These are phyloP conservation scores for Leishmania mexicana DNA, from an alignment of 208 protist genomes.

Conservation along the genomic window DNA sequence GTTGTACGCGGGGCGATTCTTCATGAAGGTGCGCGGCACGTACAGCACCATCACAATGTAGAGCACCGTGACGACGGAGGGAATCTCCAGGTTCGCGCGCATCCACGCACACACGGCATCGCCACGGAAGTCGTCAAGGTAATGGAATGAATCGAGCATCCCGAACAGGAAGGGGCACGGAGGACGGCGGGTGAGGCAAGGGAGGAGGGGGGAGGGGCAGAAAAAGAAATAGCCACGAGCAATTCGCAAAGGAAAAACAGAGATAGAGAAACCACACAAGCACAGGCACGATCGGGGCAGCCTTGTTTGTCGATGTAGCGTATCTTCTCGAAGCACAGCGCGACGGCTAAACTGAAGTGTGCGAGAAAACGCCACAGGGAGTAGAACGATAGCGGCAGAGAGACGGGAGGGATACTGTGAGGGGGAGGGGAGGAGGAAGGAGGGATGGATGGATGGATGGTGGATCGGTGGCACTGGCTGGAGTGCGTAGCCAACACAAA, in stretches of 20 bases:
- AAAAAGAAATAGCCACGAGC: not conserved
- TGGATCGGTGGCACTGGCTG: no score
- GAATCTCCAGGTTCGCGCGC: slow-evolving; percentile 55
- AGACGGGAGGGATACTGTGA: no score
- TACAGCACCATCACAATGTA: slow-evolving; percentile 78
- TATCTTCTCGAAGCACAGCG: no score
- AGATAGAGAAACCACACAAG: not conserved
- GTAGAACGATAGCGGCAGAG: no score
- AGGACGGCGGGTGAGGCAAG: not conserved
- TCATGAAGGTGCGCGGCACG: slow-evolving; percentile 70
- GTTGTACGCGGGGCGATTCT: slow-evolving; percentile 53
- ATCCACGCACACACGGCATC: slow-evolving; percentile 48
- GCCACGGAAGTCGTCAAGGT: slow-evolving; percentile 47
- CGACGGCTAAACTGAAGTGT: no score
- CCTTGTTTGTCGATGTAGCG: no score
- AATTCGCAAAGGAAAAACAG: not conserved
- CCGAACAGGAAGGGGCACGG: not conserved
- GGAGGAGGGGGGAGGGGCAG: not conserved
- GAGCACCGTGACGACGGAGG: slow-evolving; percentile 39
- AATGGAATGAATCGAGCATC: slow-evolving; percentile 2
- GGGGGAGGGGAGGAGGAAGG: no score
- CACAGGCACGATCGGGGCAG: not conserved
- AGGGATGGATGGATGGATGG: no score
- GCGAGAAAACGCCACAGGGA: no score
- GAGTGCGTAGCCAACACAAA: no score